Evolutionary conservation across 176 grass and related monocot species (phyloP), one percentile per base, ranked within the genome.

Genomic region (Thalia dealbata): DNA sequence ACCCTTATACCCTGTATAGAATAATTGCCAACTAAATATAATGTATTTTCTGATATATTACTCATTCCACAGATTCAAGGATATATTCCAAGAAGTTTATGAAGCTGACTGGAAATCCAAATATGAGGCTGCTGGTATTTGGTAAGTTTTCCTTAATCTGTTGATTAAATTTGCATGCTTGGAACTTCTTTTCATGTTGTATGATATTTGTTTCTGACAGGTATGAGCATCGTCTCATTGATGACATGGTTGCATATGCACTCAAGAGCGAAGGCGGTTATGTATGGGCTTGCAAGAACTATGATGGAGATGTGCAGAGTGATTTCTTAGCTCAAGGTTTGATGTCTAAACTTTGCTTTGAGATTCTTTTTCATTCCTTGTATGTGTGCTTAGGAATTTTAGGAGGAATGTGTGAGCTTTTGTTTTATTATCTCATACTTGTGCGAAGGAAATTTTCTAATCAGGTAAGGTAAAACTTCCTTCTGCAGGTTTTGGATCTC

Each of bases 241-340:
- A 97, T 88, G 93, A 97, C 81, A 97, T 97, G 93, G 93, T 97
- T 72, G 93, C 93, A 18, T 97, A 97, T 64, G 89, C 92, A 8
- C 69, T 96, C 35, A 96, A 96, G 75, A 96, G 89, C 68, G 89
- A 96, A 76, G 92, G 92, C 75, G 92, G 89, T 27, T 96, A 96
- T 74, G 89, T 96, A 6, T 96, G 92, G 92, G 92, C 92, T 80
- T 96, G 92, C 86, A 96, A 96, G 78, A 92, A 96, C 73, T 96
- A 96, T 71, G 86, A 96, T 80, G 92, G 92, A 76, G 92, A 96
- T 84, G 87, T 92, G 63, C 86, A 96, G 60, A 96, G 92, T 51
- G 89, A 96, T 84, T 83, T 92, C 74, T 79, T 96, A 50, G 93
- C 93, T 82, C 93, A 96, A 96, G 93, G 89, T 77, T 29, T 23